Conservation (phyloP, 2,329 filamentous ascomycete species). For the Cordyceps pruinosa region DNA sequence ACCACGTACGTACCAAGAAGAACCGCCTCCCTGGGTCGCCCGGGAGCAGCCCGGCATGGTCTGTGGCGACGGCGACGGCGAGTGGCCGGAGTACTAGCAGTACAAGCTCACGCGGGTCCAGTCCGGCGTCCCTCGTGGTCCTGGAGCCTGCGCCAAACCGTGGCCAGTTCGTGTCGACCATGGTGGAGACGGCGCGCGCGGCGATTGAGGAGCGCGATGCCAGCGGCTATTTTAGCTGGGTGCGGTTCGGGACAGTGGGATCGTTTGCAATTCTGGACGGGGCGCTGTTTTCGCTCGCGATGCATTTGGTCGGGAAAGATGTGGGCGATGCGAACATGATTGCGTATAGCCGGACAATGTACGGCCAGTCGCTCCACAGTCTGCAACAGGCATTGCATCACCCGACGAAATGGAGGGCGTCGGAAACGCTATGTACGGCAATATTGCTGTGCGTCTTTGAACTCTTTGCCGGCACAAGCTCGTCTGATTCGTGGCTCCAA, state of each 20-base stretch:
- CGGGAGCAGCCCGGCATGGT: constrained; percentile 15
- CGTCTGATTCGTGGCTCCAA: constrained; percentile 31
- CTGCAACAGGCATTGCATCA: constrained; percentile 32
- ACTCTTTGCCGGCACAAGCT: constrained; percentile 36
- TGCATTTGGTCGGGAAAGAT: constrained; percentile 33
- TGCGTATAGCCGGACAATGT: constrained; percentile 30
- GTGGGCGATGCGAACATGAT: constrained; percentile 23
- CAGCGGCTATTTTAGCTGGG: constrained; percentile 21
- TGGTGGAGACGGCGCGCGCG: constrained; percentile 22
- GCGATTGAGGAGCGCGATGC: constrained; percentile 17
- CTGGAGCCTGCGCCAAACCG: constrained; percentile 18
- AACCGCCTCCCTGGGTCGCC: neutral
- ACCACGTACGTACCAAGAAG: constrained; percentile 24
- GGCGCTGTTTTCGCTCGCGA: constrained; percentile 30
- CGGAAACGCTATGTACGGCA: constrained; percentile 35
- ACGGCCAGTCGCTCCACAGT: constrained; percentile 29
- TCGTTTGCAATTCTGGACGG: constrained; percentile 30
- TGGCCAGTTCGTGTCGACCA: constrained; percentile 25
- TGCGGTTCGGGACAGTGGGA: constrained; percentile 26
- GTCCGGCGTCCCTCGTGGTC: constrained; percentile 14
- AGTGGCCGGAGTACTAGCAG: too few species aligned
- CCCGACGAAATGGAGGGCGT: constrained; percentile 29
- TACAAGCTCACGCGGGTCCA: constrained; percentile 12
- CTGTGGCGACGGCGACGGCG: neutral
- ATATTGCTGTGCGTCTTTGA: constrained; percentile 35